Base-by-base conservation (phyloP, 495 filamentous ascomycete species). In the Aspergillus ostianus region DNA sequence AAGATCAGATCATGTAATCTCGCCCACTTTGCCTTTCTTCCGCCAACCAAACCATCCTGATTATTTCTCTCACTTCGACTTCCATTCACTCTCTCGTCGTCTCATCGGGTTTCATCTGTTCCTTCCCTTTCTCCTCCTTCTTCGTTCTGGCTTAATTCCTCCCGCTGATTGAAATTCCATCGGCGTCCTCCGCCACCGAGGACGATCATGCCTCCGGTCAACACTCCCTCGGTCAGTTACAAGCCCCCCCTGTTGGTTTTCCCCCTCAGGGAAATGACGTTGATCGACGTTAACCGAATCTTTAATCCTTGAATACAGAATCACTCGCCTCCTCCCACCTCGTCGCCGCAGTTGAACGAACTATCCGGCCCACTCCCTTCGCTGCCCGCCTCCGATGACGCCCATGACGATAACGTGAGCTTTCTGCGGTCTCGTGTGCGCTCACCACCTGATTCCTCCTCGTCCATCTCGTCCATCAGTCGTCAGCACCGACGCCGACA, bases 381-480 rank as follows among this genome's bases (percentile, higher is more conserved):
- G 6, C 57, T 74, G 49, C 73, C 76, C 58, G 70, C 74, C 45
- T 80, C 67, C 62, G 80, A 85, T 61, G 82, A 81, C 59, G 80
- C 78, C 36, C 77, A 86, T 55, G 80, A 82, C 66, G 84, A 80
- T 56, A 85, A 86, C 72, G 77, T 86, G 55, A 82, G 71, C 68
- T 85, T 85, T 61, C 70, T 87, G 52, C 80, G 85, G 41, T 74
- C 76, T 51, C 76, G 75, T 63, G 63, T 67, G 61, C 72, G 58
- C 58, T 76, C 57, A 51, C 67, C 70, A 56, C 67, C 62, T 61
- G 68, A 62, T 56, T 69, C 61, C 52, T 73, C 66, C 15, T 72
- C 72, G 41, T 66, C 73, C 8, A 59, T 72, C 53, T 74, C 72
- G 46, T 68, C 74, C 4, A 62, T 73, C 53, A 75, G 65, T 57